These are phyloP conservation scores for Nemania sp. DNA, from an alignment of 2,329 filamentous ascomycete genomes.

Conservation along the genomic window DNA sequence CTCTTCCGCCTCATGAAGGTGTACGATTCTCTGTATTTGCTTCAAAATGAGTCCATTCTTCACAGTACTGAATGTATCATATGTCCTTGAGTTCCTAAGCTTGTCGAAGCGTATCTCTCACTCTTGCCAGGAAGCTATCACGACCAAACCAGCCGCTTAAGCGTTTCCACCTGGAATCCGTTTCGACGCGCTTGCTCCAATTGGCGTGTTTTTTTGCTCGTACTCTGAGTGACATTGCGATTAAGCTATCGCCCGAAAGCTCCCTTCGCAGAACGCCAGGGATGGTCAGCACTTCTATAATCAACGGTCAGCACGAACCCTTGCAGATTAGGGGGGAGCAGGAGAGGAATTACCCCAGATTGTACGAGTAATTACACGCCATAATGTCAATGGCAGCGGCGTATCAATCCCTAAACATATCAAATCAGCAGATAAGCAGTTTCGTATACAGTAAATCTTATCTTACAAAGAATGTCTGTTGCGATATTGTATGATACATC, in stretches of 20 bases:
- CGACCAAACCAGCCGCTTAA: conserved; percentile 16
- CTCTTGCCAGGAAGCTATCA: conserved; percentile 13
- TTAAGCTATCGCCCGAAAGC: conserved; percentile 8
- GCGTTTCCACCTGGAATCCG: conserved; percentile 6
- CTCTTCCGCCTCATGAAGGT: neutral
- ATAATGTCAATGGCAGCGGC: conserved; percentile 11
- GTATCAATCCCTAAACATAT: conserved; percentile 7
- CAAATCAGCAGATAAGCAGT: conserved; percentile 4
- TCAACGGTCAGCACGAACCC: neutral
- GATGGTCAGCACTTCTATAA: conserved; percentile 2
- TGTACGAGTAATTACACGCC: conserved; percentile 15
- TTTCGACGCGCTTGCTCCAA: conserved; percentile 2
- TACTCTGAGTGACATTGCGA: conserved; percentile 10
- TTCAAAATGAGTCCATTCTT: neutral
- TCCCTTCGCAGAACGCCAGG: conserved; percentile 4
- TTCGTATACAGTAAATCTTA: neutral
- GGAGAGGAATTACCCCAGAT: conserved; percentile 12
- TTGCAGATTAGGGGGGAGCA: neutral
- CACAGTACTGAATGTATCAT: neutral
- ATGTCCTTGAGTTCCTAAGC: conserved; percentile 4
- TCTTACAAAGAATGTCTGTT: conserved; percentile 12
- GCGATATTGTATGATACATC: conserved; percentile 11
- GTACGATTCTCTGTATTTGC: neutral
- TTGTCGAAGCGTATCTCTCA: conserved; percentile 6
- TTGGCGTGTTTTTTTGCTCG: conserved; percentile 7